Conservation (phyloP, 495 filamentous ascomycete species). For the Penicillium samsonianum region DNA sequence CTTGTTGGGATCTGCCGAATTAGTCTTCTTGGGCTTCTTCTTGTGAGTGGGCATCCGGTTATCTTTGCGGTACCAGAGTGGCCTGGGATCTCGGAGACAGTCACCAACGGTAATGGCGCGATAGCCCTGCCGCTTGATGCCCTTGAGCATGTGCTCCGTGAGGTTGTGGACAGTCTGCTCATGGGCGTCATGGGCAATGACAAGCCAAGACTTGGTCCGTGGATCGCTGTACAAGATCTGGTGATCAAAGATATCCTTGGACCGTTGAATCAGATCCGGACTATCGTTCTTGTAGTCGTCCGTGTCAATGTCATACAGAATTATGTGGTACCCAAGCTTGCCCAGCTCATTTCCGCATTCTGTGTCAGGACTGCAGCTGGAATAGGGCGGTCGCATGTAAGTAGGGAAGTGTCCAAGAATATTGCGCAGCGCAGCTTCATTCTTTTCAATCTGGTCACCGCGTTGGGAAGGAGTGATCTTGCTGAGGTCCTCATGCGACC, state of each 20-base stretch:
- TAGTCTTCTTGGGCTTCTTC: slow-evolving; percentile 25
- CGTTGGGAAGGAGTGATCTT: slow-evolving; percentile 57
- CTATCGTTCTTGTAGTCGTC: slow-evolving; percentile 70
- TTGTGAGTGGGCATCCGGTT: slow-evolving; percentile 22
- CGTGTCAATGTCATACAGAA: slow-evolving; percentile 78
- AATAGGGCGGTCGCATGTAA: slow-evolving; percentile 85
- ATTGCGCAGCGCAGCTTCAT: slow-evolving; percentile 77
- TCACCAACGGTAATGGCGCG: slow-evolving; percentile 72
- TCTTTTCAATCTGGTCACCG: slow-evolving; percentile 69
- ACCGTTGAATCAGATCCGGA: slow-evolving; percentile 61
- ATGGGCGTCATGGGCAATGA: slow-evolving; percentile 81
- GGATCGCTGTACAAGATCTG: slow-evolving; percentile 42
- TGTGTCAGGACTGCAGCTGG: slow-evolving; percentile 60
- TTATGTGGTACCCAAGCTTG: slow-evolving; percentile 71
- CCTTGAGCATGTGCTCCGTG: slow-evolving; percentile 70
- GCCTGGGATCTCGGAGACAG: slow-evolving; percentile 68
- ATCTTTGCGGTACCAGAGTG: slow-evolving; percentile 68
- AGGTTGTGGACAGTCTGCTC: slow-evolving; percentile 75
- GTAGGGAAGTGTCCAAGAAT: slow-evolving; percentile 80
- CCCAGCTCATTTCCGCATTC: slow-evolving; percentile 62
- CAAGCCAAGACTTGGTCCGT: slow-evolving; percentile 57
- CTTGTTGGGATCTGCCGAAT: slow-evolving; percentile 37
- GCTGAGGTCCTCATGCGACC: slow-evolving; percentile 76
- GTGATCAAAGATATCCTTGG: slow-evolving; percentile 71
- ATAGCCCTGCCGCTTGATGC: slow-evolving; percentile 58